Evolutionary conservation across 2,329 filamentous ascomycete species (phyloP).

Genomic region (Colletotrichum magnum): DNA sequence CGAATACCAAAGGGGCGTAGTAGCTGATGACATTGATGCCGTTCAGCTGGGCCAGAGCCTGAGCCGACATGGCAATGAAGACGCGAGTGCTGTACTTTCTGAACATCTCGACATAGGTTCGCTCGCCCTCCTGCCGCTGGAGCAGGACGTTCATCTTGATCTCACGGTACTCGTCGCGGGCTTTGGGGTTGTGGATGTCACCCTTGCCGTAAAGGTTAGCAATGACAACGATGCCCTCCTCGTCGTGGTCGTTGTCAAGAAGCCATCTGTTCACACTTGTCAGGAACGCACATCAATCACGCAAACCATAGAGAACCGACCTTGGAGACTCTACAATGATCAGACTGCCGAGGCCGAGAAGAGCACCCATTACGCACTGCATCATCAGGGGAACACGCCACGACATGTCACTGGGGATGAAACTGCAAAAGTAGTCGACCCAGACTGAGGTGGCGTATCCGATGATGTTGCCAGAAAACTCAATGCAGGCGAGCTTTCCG

Average conservation of each 20-base stretch:
- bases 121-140: conserved; percentile 93
- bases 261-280: conserved; percentile 78
- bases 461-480: conserved; percentile 97
- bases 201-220: conserved; percentile 97
- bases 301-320: conserved; percentile 60
- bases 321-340: conserved; percentile 97
- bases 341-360: conserved; percentile 88
- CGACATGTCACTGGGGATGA: conserved; percentile 85
- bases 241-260: conserved; percentile 96
- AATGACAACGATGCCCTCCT: conserved; percentile 98
- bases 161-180: conserved; percentile 95
- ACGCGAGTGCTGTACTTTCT: conserved; percentile 90
- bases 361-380: conserved; percentile 93
- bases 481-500: conserved; percentile 95
- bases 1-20: conserved; percentile 96
- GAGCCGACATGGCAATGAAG: conserved; percentile 98
- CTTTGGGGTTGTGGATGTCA: conserved; percentile 93
- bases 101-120: conserved; percentile 95
- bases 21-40: conserved; percentile 99
- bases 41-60: conserved; percentile 95
- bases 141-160: conserved; percentile 99
- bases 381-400: conserved; percentile 92
- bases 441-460: conserved; percentile 97
- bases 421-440: conserved; percentile 98
- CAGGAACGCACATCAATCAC: conserved; percentile 19